phyloP scores from a whole-genome alignment of 495 filamentous ascomycete genomes.

The Rhypophila decipiens region DNA sequence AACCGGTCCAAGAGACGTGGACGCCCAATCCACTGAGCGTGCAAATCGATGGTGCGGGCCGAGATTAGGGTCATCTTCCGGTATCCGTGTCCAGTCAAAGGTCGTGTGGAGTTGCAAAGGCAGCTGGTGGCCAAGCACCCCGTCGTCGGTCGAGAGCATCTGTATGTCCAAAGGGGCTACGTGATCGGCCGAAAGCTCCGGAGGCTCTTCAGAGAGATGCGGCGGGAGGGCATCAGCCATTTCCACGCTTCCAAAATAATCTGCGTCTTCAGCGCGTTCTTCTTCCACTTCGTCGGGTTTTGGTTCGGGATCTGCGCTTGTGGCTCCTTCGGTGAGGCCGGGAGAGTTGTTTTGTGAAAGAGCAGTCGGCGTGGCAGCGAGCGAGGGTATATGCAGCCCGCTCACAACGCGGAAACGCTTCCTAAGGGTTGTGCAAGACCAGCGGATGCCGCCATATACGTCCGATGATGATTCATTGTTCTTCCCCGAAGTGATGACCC shows the following conservation, averaged over 20 bases:
- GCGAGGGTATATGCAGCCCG: conserved; percentile 28
- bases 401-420: conserved; percentile 58
- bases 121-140: conserved; percentile 17
- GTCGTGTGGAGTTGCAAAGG: conserved; percentile 24
- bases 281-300: conserved; percentile 20
- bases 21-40: conserved; percentile 57
- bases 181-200: conserved; percentile 15
- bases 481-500: conserved; percentile 48
- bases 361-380: too few species aligned
- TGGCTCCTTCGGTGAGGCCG: conserved; percentile 20
- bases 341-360: too few species aligned
- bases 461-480: conserved; percentile 44
- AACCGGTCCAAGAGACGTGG: conserved; percentile 58
- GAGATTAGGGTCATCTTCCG: conserved; percentile 46
- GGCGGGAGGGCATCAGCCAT: conserved; percentile 2
- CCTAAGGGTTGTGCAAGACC: conserved; percentile 57
- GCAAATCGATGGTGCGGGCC: conserved; percentile 61
- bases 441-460: conserved; percentile 50
- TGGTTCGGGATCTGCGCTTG: conserved; percentile 14
- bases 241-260: conserved; percentile 33
- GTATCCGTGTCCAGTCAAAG: conserved; percentile 68
- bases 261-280: conserved; percentile 7
- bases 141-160: conserved; percentile 19
- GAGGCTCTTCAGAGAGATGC: conserved; percentile 1
- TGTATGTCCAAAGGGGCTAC: conserved; percentile 12